Evolutionary conservation across 2,329 filamentous ascomycete species (phyloP).

Genomic region (Shiraia sp.): DNA sequence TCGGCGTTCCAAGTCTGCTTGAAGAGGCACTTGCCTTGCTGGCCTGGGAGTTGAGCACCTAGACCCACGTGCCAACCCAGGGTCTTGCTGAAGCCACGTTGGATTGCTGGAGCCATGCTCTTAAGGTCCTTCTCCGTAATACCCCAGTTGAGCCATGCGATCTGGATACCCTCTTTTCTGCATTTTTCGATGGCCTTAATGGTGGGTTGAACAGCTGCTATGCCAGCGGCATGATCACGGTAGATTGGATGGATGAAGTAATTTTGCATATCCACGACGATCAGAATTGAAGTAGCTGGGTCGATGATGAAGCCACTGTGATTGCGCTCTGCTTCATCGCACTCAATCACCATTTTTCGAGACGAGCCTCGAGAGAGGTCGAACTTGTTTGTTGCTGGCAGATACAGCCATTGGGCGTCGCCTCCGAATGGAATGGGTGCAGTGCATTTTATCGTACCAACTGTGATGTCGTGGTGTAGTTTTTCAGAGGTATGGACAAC

Average conservation of each 20-base stretch:
- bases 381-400: conserved; percentile 47
- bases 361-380: conserved; percentile 46
- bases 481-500: conserved; percentile 17
- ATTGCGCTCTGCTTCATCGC: conserved; percentile 46
- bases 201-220: conserved; percentile 42
- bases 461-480: conserved; percentile 20
- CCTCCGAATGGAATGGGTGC: conserved; percentile 48
- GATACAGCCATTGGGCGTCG: conserved; percentile 48
- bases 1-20: conserved; percentile 50
- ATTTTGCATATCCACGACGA: conserved; percentile 52
- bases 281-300: conserved; percentile 44
- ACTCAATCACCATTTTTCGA: conserved; percentile 45
- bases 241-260: conserved; percentile 45
- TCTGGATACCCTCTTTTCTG: conserved; percentile 45
- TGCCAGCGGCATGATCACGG: conserved; percentile 32
- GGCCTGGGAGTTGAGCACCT: conserved; percentile 42
- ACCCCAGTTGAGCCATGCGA: conserved; percentile 50
- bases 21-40: conserved; percentile 48
- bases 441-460: conserved; percentile 39
- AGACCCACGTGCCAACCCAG: conserved; percentile 49
- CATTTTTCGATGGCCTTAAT: conserved; percentile 46
- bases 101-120: conserved; percentile 48
- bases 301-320: conserved; percentile 49
- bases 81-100: conserved; percentile 47
- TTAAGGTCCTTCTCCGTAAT: conserved; percentile 45